Evolutionary conservation across 108 stramenopile genomes (phyloP), one percentile per base, ranked within the genome.

Genomic region (Fragilaria radians): DNA sequence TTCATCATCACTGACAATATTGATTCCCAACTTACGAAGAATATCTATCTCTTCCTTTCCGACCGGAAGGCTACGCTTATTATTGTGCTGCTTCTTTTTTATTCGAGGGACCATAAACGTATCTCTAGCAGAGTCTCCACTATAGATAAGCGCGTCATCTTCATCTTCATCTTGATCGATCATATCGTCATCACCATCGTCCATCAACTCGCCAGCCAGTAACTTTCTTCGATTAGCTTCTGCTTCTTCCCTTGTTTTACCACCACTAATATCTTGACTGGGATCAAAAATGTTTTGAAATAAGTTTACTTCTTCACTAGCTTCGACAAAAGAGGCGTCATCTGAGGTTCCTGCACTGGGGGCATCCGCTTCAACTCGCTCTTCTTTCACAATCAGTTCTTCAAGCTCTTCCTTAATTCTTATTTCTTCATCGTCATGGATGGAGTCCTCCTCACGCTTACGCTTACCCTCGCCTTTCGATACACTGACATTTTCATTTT

Each of bases 1-100:
- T 52, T 91, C 90, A 45, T 85, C 84, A 64, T 91, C 90, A 58
- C 82, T 88, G 3, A 91, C 85, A 33, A 91, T 66, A 1, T 70
- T 73, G 75, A 73, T 74, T 1, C 90, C 90, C 22, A 81, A 63
- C 54, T 75, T 72, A 0, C 76, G 69, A 0, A 91, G 70, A 24
- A 88, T 57, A 48, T 88, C 82, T 3, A 72, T 69, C 29, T 88
- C 82, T 30, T 74, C 59, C 48, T 91, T 83, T 61, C 62, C 63
- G 25, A 61, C 51, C 21, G 86, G 77, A 32, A 87, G 45, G 19
- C 66, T 62, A 1, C 70, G 67, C 19, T 60, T 72, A 48, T 75
- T 66, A 32, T 61, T 61, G 55, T 66, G 52, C 1, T 28, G 45
- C 31, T 32, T 53, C 57, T 58, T 47, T 18, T 42, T 33, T 48